Percentiles rank a stretch among this genome's conserved stretches.
Evolutionary conservation across 2,329 filamentous ascomycete species (phyloP).

Genomic region (Verticillium albo-atrum): DNA sequence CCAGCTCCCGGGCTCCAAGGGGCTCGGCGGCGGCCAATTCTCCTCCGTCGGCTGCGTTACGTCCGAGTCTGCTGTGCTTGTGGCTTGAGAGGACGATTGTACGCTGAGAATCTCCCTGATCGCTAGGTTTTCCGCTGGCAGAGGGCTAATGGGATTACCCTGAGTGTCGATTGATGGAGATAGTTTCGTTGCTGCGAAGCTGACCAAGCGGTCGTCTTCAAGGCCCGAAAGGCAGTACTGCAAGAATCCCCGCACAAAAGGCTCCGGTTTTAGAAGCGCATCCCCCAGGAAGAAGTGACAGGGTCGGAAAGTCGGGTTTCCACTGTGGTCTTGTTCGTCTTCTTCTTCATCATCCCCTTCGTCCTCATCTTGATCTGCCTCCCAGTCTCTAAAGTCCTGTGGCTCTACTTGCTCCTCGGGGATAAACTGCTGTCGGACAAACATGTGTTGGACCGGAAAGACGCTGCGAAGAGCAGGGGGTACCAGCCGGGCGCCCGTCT

Average conservation of each 20-base stretch:
- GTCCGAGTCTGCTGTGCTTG: no score
- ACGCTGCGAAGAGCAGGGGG: not conserved
- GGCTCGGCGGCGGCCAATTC: not conserved
- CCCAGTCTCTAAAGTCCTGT: not conserved
- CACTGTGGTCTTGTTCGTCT: not conserved
- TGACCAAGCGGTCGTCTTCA: not conserved
- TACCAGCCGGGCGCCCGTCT: not conserved
- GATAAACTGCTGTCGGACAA: conserved; percentile 2
- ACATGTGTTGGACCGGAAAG: conserved; percentile 6
- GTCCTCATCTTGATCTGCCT: not conserved
- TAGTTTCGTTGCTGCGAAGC: not conserved
- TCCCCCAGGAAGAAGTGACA: conserved; percentile 5
- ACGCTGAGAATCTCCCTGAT: not conserved
- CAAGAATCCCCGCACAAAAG: not conserved
- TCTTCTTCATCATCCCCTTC: not conserved
- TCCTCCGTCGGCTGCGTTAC: not conserved
- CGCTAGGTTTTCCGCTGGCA: not conserved
- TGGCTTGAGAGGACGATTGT: not conserved
- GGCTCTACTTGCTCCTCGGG: no score
- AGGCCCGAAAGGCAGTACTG: conserved; percentile 1
- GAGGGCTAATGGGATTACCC: not conserved
- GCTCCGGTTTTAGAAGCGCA: not conserved
- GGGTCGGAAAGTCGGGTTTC: not conserved
- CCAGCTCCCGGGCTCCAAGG: conserved; percentile 1
- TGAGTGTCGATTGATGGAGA: not conserved